phyloP scores from a whole-genome alignment of 768 basidiomycete genomes.

The Pleurotus pulmonarius region DNA sequence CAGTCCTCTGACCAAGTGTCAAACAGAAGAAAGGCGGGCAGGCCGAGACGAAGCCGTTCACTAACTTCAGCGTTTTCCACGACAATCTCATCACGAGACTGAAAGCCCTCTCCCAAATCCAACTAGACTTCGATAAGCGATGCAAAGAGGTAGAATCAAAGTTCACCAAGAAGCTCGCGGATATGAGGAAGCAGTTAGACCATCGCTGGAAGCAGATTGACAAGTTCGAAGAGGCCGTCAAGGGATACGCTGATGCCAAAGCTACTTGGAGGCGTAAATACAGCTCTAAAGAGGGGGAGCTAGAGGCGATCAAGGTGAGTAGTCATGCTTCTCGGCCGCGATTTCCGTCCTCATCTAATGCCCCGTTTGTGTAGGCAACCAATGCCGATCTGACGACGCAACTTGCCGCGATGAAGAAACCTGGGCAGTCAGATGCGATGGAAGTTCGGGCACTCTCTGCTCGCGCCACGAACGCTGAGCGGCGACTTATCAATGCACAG shows the following conservation, averaged over 20 bases:
- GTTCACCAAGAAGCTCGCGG: slow-evolving; percentile 68
- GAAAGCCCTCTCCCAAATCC: slow-evolving; percentile 80
- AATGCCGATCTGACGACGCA: slow-evolving; percentile 75
- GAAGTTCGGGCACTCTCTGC: slow-evolving; percentile 69
- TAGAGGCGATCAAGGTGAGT: slow-evolving; percentile 79
- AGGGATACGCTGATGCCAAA: slow-evolving; percentile 78
- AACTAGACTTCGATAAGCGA: slow-evolving; percentile 82
- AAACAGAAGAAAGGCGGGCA: slow-evolving; percentile 63
- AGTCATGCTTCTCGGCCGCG: neutral
- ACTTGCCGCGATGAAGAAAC: slow-evolving; percentile 57
- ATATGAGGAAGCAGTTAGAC: slow-evolving; percentile 86
- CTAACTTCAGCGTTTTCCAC: slow-evolving; percentile 91
- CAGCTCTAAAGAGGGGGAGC: slow-evolving; percentile 80
- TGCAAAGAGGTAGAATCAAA: slow-evolving; percentile 73
- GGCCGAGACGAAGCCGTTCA: slow-evolving; percentile 87
- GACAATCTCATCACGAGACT: slow-evolving; percentile 89
- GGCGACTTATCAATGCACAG: slow-evolving; percentile 78
- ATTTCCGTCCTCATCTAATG: neutral
- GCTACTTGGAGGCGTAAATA: slow-evolving; percentile 81
- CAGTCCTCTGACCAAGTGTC: neutral
- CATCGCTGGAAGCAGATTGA: slow-evolving; percentile 89
- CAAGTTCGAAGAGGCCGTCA: slow-evolving; percentile 85
- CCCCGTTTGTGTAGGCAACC: slow-evolving; percentile 44
- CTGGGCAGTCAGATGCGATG: slow-evolving; percentile 55
- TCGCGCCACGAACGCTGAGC: slow-evolving; percentile 81